Conservation (phyloP, 208 protist species). For the Endotrypanum monterogeii region DNA sequence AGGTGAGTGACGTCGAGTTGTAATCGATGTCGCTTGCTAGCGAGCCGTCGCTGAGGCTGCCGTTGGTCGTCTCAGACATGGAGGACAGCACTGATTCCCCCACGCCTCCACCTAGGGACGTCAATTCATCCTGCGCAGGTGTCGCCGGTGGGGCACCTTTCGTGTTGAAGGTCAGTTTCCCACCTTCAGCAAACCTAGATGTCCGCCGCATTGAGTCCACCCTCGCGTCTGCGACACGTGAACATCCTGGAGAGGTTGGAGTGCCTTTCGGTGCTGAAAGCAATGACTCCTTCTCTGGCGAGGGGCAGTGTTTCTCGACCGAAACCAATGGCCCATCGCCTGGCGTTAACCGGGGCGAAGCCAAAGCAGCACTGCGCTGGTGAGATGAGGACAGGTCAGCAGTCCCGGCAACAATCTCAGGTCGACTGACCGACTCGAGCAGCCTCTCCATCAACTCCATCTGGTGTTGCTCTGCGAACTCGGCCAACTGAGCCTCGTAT, state of each 20-base stretch:
- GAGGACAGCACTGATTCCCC: neutral
- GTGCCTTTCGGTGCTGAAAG: neutral
- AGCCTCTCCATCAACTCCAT: slow-evolving; percentile 22
- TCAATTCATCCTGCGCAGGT: neutral
- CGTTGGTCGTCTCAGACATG: slow-evolving; percentile 1
- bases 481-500: slow-evolving; percentile 26
- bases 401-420: neutral
- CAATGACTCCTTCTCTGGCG: neutral
- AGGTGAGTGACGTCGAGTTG: neutral
- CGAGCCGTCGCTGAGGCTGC: neutral
- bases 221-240: neutral
- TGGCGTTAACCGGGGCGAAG: slow-evolving; percentile 5
- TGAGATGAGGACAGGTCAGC: neutral
- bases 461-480: slow-evolving; percentile 19
- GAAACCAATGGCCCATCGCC: slow-evolving; percentile 7
- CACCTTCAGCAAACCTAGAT: neutral
- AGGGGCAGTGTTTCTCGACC: neutral
- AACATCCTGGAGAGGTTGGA: neutral
- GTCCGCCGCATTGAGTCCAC: neutral
- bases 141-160: neutral
- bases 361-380: neutral
- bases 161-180: neutral
- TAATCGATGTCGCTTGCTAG: neutral
- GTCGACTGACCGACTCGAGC: slow-evolving; percentile 22
- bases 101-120: neutral